Evolutionary conservation across 2,329 filamentous ascomycete genomes (phyloP).

Genomic region (Colletotrichum sublineola): DNA sequence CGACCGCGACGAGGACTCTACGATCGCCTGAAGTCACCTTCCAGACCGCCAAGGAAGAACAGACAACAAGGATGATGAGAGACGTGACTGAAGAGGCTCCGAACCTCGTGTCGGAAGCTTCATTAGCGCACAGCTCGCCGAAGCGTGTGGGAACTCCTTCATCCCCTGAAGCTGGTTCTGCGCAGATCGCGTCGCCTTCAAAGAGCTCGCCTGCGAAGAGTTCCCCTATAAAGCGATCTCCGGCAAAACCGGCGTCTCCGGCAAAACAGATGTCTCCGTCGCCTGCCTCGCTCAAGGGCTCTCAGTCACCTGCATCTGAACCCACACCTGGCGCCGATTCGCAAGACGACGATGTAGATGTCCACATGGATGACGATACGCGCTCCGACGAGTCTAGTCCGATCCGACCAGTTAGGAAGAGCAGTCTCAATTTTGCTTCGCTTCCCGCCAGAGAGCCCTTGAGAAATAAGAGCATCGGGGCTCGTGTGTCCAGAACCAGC

Average conservation of each 20-base stretch:
- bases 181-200: constrained; percentile 44
- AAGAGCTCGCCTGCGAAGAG: constrained; percentile 45
- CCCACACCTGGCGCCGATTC: constrained; percentile 18
- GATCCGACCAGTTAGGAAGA: constrained; percentile 85
- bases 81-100: constrained; percentile 37
- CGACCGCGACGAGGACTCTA: constrained; percentile 38
- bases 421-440: constrained; percentile 94
- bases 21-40: constrained; percentile 56
- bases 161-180: constrained; percentile 42
- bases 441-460: constrained; percentile 92
- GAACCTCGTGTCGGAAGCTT: constrained; percentile 40
- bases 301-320: constrained; percentile 24
- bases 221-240: constrained; percentile 44
- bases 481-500: constrained; percentile 80
- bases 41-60: constrained; percentile 61
- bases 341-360: constrained; percentile 42
- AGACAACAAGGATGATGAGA: constrained; percentile 48
- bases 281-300: constrained; percentile 13
- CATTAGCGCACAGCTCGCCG: constrained; percentile 43
- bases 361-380: constrained; percentile 59
- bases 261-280: constrained; percentile 45
- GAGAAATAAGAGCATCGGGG: constrained; percentile 85
- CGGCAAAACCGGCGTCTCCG: constrained; percentile 46
- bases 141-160: constrained; percentile 19
- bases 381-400: constrained; percentile 78